Evolutionary conservation across 164 flowering plant genomes (phyloP).

Genomic region (Vitis labrusca): DNA sequence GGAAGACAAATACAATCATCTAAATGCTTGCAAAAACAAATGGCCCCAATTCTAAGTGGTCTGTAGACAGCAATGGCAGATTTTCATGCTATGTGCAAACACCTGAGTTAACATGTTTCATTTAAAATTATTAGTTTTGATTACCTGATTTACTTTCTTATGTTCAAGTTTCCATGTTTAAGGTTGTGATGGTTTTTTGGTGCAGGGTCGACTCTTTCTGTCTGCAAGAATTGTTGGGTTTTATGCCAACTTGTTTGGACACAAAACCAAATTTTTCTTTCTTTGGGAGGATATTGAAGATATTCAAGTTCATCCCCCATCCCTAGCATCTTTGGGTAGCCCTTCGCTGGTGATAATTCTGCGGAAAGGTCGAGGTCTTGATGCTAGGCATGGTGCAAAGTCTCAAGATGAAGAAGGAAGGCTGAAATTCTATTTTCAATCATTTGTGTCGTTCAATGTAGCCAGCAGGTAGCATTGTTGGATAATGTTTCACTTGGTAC

Average conservation of each 20-base stretch:
- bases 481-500: not conserved
- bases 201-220: slow-evolving; percentile 76
- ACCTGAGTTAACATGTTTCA: not conserved
- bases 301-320: slow-evolving; percentile 63
- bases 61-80: not conserved
- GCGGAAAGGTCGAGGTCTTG: slow-evolving; percentile 63
- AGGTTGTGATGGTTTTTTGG: not conserved
- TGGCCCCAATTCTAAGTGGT: too few relatives aligned
- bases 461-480: slow-evolving; percentile 58
- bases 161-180: not conserved
- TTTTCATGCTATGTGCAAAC: not conserved
- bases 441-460: slow-evolving; percentile 66
- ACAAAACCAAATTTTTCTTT: slow-evolving; percentile 75
- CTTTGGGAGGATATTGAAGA: slow-evolving; percentile 91
- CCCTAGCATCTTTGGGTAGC: slow-evolving; percentile 71
- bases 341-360: slow-evolving; percentile 61
- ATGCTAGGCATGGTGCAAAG: slow-evolving; percentile 76
- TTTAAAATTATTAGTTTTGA: not conserved
- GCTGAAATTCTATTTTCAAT: slow-evolving; percentile 70
- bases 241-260: slow-evolving; percentile 74
- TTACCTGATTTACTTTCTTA: not conserved
- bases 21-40: too few relatives aligned
- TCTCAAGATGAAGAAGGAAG: slow-evolving; percentile 81
- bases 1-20: too few relatives aligned
- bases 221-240: slow-evolving; percentile 85